Percentiles rank a stretch among this genome's conserved stretches.
These are phyloP conservation scores for Skeletonema marinoi DNA, from an alignment of 108 stramenopile genomes.

Conservation along the genomic window DNA sequence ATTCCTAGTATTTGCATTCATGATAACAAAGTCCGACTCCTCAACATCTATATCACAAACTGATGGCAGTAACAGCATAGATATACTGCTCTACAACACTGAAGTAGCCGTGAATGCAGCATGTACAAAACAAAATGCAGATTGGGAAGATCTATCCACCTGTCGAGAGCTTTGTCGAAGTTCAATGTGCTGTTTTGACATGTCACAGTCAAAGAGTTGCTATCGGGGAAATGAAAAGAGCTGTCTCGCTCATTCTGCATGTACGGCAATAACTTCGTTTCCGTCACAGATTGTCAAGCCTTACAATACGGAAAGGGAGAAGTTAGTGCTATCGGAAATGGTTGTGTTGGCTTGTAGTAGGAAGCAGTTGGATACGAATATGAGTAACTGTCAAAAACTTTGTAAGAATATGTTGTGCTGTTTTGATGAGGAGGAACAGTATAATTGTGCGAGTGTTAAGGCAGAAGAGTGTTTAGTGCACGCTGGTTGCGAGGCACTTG, in stretches of 20 bases:
- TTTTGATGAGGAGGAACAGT: not conserved
- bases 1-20: not conserved
- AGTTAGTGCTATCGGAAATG: not conserved
- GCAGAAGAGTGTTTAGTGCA: not conserved
- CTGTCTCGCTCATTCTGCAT: not conserved
- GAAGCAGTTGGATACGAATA: not conserved
- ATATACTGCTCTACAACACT: not conserved
- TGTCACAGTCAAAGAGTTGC: not conserved
- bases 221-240: not conserved
- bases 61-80: not conserved
- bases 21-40: not conserved
- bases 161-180: not conserved
- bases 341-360: not conserved
- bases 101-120: not conserved
- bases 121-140: not conserved
- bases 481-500: not conserved
- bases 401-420: not conserved
- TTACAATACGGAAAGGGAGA: not conserved
- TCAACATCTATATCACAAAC: not conserved
- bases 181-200: not conserved
- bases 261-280: not conserved
- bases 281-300: not conserved
- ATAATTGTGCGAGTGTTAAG: not conserved
- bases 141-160: not conserved
- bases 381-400: not conserved